phyloP scores from a whole-genome alignment of 108 stramenopile species.

The Hondaea fermentalgiana region DNA sequence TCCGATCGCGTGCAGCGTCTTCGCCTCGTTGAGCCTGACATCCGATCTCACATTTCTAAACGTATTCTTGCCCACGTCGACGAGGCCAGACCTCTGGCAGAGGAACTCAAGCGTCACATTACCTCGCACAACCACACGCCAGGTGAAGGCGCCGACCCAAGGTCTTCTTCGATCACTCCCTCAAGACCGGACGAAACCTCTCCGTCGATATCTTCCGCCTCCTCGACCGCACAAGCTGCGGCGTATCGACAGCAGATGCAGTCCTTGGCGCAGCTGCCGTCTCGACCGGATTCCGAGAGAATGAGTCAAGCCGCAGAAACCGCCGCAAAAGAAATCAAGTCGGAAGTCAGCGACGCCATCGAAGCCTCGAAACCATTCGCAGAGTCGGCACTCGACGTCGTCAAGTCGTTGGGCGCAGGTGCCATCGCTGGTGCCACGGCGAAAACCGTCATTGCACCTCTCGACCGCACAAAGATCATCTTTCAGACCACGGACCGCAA shows the following conservation, averaged over 20 bases:
- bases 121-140: not conserved
- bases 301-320: not conserved
- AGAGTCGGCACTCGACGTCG: not conserved
- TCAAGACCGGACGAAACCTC: too few relatives aligned
- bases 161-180: too few relatives aligned
- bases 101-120: not conserved
- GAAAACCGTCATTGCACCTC: slow-evolving; percentile 44
- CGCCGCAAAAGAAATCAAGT: not conserved
- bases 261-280: not conserved
- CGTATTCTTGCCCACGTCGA: not conserved
- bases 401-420: slow-evolving; percentile 13
- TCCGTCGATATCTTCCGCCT: too few relatives aligned
- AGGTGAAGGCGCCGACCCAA: not conserved
- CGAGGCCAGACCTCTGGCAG: not conserved
- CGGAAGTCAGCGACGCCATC: not conserved
- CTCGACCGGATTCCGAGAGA: not conserved
- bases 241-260: too few relatives aligned
- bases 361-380: not conserved
- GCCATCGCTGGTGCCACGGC: slow-evolving; percentile 45
- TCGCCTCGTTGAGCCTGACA: not conserved
- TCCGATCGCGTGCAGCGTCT: not conserved
- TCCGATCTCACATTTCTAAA: not conserved
- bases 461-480: slow-evolving; percentile 45
- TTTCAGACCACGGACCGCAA: slow-evolving; percentile 38
- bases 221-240: too few relatives aligned